Conservation (phyloP, 164 flowering plant genomes). For the Chimonanthus salicifolius region DNA sequence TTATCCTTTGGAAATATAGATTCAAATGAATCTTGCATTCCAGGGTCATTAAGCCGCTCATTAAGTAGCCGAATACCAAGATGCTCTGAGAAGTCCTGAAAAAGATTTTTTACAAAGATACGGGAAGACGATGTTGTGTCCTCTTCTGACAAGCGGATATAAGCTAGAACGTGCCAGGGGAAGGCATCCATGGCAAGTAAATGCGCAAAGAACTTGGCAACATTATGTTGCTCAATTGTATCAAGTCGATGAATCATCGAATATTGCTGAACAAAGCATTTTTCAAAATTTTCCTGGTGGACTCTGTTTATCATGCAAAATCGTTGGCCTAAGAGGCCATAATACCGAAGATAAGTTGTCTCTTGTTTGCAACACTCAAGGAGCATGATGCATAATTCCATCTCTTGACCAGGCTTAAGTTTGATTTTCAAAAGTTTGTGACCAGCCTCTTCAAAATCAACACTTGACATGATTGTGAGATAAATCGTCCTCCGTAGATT, state of each 20-base stretch:
- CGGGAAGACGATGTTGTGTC: not conserved
- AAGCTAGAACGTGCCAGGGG: not conserved
- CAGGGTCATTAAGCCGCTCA: slow-evolving; percentile 70
- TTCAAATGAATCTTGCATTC: slow-evolving; percentile 75
- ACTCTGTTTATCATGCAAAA: slow-evolving; percentile 92
- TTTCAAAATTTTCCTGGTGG: slow-evolving; percentile 86
- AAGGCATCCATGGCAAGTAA: too few species aligned
- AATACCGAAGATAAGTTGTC: slow-evolving; percentile 84
- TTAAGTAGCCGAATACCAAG: slow-evolving; percentile 74
- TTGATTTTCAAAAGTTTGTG: slow-evolving; percentile 89
- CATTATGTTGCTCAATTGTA: slow-evolving; percentile 66
- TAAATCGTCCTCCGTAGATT: slow-evolving; percentile 90
- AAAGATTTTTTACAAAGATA: not conserved
- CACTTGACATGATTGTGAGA: slow-evolving; percentile 97
- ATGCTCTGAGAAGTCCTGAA: slow-evolving; percentile 86
- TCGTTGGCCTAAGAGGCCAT: slow-evolving; percentile 94
- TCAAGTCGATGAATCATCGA: slow-evolving; percentile 93
- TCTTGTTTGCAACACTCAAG: slow-evolving; percentile 58
- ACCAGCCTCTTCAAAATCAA: slow-evolving; percentile 98
- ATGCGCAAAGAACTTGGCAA: not conserved
- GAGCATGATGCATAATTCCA: too few species aligned
- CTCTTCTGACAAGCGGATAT: not conserved
- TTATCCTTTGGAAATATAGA: slow-evolving; percentile 87
- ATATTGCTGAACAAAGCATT: slow-evolving; percentile 87
- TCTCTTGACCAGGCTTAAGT: slow-evolving; percentile 98